A percentile compares a stretch with the other conserved stretches of the same genome.
Conservation (phyloP, 129 eudicot species). For the Heracleum sosnowskyi region DNA sequence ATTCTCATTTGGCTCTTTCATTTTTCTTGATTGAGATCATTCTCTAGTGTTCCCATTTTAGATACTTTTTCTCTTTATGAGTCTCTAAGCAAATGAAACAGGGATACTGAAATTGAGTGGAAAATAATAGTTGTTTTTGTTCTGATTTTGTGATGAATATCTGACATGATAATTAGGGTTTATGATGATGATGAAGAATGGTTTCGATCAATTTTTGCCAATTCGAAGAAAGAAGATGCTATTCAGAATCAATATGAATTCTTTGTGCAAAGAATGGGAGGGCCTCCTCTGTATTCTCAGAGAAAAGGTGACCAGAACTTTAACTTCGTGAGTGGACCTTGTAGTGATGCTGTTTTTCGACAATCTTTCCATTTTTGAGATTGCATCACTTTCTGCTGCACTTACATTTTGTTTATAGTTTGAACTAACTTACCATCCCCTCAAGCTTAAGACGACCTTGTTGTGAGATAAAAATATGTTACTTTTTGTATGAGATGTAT, state of each 20-base stretch:
- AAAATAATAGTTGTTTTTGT: conserved; percentile 2
- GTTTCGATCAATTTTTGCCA: conserved; percentile 86
- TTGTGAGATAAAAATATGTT: neutral
- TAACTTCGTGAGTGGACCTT: neutral
- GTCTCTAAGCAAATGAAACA: neutral
- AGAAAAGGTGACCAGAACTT: conserved; percentile 57
- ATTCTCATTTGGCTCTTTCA: neutral
- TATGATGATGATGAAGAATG: conserved; percentile 91
- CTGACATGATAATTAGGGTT: conserved; percentile 42
- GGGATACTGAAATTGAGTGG: neutral
- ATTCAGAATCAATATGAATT: conserved; percentile 93
- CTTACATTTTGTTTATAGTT: neutral
- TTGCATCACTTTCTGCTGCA: neutral
- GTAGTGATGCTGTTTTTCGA: neutral
- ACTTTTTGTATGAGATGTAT: neutral
- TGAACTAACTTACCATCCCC: neutral
- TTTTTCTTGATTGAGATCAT: neutral
- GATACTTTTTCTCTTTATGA: too few species aligned
- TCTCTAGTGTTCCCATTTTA: neutral
- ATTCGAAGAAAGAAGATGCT: conserved; percentile 88
- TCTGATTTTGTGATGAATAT: conserved; percentile 4
- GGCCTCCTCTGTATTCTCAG: conserved; percentile 81
- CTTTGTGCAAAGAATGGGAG: conserved; percentile 99
- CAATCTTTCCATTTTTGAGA: neutral
- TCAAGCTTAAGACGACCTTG: neutral